Conservation (phyloP, 1,284 basidiomycete species). For the Apiotrichum porosum region DNA sequence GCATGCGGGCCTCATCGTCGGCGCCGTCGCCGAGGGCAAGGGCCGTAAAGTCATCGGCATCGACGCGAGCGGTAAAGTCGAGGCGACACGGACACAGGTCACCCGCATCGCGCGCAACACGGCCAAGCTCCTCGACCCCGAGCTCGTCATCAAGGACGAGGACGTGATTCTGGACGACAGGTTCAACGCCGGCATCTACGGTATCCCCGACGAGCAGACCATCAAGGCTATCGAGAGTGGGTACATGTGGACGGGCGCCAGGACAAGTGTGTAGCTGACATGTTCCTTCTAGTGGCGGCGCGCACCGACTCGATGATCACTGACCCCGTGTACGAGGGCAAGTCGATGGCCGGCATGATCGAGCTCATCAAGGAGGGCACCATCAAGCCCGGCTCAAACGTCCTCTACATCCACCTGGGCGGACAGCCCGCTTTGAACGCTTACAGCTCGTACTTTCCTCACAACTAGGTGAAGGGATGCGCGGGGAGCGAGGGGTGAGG, state of each 20-base stretch:
- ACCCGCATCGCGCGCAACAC: constrained; percentile 29
- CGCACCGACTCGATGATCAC: constrained; percentile 33
- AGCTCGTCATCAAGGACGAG: constrained; percentile 23
- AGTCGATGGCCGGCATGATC: constrained; percentile 36
- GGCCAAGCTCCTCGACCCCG: constrained; percentile 21
- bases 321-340: constrained; percentile 38
- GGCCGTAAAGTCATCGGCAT: constrained; percentile 35
- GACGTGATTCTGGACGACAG: constrained; percentile 31
- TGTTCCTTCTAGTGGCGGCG: constrained; percentile 20
- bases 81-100: constrained; percentile 26
- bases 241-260: neutral
- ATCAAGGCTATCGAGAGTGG: constrained; percentile 31
- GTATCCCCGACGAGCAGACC: constrained; percentile 30
- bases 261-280: too few relatives aligned
- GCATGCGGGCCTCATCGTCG: constrained; percentile 34
- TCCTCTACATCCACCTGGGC: constrained; percentile 36
- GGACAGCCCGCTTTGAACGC: constrained; percentile 35
- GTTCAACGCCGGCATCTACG: constrained; percentile 36
- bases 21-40: constrained; percentile 31
- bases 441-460: constrained; percentile 29
- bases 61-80: constrained; percentile 33
- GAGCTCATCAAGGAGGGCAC: constrained; percentile 27
- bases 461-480: neutral
- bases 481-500: too few relatives aligned
- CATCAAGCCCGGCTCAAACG: constrained; percentile 27